These are phyloP conservation scores for Solanum hybrid DNA, from an alignment of 305 asterid genomes.

Conservation along the genomic window DNA sequence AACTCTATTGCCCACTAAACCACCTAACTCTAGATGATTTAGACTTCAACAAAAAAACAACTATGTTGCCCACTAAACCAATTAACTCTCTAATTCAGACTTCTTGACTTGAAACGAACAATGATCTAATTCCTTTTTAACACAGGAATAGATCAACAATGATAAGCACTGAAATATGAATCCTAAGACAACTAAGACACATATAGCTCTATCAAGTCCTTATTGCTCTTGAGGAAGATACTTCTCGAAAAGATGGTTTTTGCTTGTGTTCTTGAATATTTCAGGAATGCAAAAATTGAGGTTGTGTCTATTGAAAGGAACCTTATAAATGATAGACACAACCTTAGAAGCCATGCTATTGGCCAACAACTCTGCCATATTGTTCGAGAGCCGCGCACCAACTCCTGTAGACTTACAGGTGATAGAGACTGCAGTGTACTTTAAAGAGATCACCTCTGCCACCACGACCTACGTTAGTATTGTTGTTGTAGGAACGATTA, in stretches of 20 bases:
- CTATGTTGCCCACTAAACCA: not conserved
- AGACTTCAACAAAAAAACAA: not conserved
- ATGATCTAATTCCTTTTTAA: too few relatives aligned
- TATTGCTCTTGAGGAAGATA: not conserved
- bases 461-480: not conserved
- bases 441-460: not conserved
- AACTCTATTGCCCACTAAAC: not conserved
- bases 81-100: not conserved
- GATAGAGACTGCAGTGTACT: not conserved
- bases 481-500: not conserved
- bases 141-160: not conserved
- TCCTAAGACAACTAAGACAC: not conserved
- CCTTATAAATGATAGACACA: not conserved
- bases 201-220: not conserved
- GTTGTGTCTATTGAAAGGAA: not conserved
- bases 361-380: not conserved
- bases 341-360: not conserved
- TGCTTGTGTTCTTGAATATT: not conserved
- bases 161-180: not conserved
- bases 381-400: not conserved
- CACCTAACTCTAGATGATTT: not conserved
- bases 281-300: not conserved
- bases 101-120: not conserved
- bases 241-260: not conserved
- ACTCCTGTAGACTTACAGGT: not conserved